These are phyloP conservation scores for Sphaerostilbella broomeana DNA, from an alignment of 2,329 filamentous ascomycete genomes.

Conservation along the genomic window DNA sequence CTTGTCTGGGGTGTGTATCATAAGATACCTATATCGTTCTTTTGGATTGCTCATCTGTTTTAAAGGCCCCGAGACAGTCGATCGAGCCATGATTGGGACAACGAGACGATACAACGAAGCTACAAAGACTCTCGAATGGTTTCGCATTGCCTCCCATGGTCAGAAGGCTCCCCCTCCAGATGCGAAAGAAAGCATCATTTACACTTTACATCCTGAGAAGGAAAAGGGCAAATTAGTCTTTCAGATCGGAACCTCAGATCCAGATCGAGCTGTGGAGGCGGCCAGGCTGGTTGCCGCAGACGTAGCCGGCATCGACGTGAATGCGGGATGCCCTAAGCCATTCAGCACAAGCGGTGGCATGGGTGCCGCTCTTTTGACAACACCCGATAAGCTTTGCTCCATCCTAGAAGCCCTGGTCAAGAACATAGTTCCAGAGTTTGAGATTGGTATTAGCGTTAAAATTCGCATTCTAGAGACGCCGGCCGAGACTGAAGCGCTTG, in stretches of 20 bases:
- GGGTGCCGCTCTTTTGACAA: conserved; percentile 84
- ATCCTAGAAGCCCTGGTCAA: conserved; percentile 80
- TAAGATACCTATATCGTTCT: neutral
- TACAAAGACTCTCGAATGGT: conserved; percentile 79
- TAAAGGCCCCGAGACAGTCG: conserved; percentile 83
- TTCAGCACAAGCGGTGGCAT: conserved; percentile 93
- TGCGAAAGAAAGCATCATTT: conserved; percentile 64
- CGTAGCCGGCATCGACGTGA: conserved; percentile 92
- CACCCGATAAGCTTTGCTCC: conserved; percentile 72
- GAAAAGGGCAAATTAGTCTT: conserved; percentile 77
- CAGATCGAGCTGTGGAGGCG: conserved; percentile 74
- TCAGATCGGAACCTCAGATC: conserved; percentile 83
- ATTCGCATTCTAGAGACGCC: conserved; percentile 79
- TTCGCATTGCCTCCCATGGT: conserved; percentile 65
- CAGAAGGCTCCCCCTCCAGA: conserved; percentile 50
- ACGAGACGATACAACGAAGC: conserved; percentile 68
- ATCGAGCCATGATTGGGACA: conserved; percentile 84
- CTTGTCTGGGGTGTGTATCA: conserved; percentile 75
- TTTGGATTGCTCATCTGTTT: conserved; percentile 4
- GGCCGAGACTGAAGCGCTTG: conserved; percentile 68
- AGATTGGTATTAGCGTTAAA: conserved; percentile 95
- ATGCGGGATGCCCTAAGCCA: conserved; percentile 95
- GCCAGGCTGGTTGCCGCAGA: conserved; percentile 78
- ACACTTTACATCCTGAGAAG: conserved; percentile 69
- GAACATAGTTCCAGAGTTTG: conserved; percentile 67